These are phyloP conservation scores for Sonneratia caseolaris DNA, from an alignment of 345 rosid species.

Conservation along the genomic window DNA sequence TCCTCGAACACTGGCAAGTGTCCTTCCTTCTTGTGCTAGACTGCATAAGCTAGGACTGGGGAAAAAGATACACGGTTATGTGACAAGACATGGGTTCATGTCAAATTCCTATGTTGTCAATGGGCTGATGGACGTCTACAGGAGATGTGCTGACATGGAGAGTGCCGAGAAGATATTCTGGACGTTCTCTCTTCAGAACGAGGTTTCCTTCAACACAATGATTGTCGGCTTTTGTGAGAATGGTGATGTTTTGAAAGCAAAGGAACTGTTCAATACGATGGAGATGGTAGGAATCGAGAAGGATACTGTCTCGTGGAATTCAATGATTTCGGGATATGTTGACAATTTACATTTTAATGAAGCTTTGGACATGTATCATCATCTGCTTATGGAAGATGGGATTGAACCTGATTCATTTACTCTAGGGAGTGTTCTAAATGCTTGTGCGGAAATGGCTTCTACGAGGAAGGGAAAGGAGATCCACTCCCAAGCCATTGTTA, in stretches of 20 bases:
- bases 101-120: slow-evolving; percentile 38
- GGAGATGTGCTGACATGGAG: slow-evolving; percentile 48
- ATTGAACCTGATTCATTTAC: slow-evolving; percentile 42
- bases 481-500: slow-evolving; percentile 33
- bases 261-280: slow-evolving; percentile 33
- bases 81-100: slow-evolving; percentile 38
- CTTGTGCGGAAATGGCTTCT: slow-evolving; percentile 39
- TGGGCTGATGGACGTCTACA: slow-evolving; percentile 49
- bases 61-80: slow-evolving; percentile 43
- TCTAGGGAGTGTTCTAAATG: slow-evolving; percentile 46
- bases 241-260: slow-evolving; percentile 37
- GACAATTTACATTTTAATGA: slow-evolving; percentile 30
- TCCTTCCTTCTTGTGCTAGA: slow-evolving; percentile 64
- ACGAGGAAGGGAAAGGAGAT: slow-evolving; percentile 33
- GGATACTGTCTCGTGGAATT: slow-evolving; percentile 48
- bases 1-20: slow-evolving; percentile 48
- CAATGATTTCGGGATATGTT: slow-evolving; percentile 50
- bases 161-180: slow-evolving; percentile 41
- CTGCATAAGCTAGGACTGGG: slow-evolving; percentile 32
- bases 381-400: slow-evolving; percentile 27
- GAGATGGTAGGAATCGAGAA: slow-evolving; percentile 28
- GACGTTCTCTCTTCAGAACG: slow-evolving; percentile 30
- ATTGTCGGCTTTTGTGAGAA: slow-evolving; percentile 49
- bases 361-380: slow-evolving; percentile 32
- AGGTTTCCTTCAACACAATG: slow-evolving; percentile 46